These are phyloP conservation scores for Nicotiana paniculata DNA, from an alignment of 257 asterid species.

Conservation along the genomic window DNA sequence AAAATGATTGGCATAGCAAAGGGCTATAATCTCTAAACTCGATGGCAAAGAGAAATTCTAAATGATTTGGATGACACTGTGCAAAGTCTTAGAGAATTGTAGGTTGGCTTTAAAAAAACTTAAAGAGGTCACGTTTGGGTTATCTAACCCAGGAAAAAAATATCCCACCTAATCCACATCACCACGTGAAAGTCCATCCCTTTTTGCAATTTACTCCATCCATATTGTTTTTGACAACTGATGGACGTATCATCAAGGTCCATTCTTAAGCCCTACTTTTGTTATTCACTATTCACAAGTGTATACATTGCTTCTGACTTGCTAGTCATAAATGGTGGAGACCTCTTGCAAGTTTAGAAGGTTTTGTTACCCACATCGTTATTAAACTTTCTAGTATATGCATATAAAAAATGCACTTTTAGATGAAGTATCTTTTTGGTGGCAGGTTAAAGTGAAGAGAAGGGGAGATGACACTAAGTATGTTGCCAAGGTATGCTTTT, in stretches of 20 bases:
- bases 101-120: not conserved
- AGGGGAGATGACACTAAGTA: conserved; percentile 88
- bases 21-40: not conserved
- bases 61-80: not conserved
- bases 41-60: too few species aligned
- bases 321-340: not conserved
- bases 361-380: not conserved
- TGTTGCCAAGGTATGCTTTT: conserved; percentile 74
- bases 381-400: not conserved
- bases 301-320: not conserved
- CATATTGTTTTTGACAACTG: too few species aligned
- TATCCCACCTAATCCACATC: not conserved
- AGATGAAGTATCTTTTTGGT: conserved; percentile 18
- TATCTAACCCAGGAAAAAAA: not conserved
- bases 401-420: not conserved
- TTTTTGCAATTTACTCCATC: not conserved
- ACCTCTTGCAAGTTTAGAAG: not conserved
- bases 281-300: not conserved
- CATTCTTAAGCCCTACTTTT: not conserved
- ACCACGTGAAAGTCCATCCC: not conserved
- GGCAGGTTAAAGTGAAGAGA: conserved; percentile 86
- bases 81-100: not conserved
- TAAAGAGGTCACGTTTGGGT: not conserved
- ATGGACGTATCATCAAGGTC: not conserved
- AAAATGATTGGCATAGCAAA: not conserved